Conservation (phyloP, 331 rosid genomes). For the Phaseolus coccineus region DNA sequence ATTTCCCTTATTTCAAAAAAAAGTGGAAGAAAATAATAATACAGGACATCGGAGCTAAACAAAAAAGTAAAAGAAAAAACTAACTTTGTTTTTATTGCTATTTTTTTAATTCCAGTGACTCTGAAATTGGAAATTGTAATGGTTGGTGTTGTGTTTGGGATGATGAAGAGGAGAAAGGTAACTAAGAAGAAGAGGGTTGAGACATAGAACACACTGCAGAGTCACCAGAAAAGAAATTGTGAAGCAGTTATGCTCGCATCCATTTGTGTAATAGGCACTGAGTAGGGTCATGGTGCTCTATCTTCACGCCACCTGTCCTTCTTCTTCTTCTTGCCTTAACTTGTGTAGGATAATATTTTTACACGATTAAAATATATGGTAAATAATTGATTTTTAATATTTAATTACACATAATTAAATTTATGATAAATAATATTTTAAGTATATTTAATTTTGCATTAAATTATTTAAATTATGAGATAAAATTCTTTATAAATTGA, state of each 20-base stretch:
- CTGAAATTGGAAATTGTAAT: conserved; percentile 9
- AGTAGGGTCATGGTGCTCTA: conserved; percentile 48
- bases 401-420: no score
- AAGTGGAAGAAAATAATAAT: conserved; percentile 11
- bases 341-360: no score
- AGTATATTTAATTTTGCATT: no score
- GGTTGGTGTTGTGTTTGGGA: background rate
- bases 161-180: conserved; percentile 23
- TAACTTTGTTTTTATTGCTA: background rate
- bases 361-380: no score
- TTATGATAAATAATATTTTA: no score
- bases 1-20: background rate
- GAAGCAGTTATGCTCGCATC: conserved; percentile 15
- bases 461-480: no score
- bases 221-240: conserved; percentile 42
- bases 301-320: conserved; percentile 50
- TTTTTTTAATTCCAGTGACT: background rate
- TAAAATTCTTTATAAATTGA: no score
- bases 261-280: conserved; percentile 41
- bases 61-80: background rate
- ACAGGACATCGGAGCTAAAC: background rate
- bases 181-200: background rate
- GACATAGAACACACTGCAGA: conserved; percentile 47
- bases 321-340: background rate
- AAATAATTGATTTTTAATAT: no score